These are phyloP conservation scores for Pyrenophora graminea DNA, from an alignment of 2,329 filamentous ascomycete species.

Conservation along the genomic window DNA sequence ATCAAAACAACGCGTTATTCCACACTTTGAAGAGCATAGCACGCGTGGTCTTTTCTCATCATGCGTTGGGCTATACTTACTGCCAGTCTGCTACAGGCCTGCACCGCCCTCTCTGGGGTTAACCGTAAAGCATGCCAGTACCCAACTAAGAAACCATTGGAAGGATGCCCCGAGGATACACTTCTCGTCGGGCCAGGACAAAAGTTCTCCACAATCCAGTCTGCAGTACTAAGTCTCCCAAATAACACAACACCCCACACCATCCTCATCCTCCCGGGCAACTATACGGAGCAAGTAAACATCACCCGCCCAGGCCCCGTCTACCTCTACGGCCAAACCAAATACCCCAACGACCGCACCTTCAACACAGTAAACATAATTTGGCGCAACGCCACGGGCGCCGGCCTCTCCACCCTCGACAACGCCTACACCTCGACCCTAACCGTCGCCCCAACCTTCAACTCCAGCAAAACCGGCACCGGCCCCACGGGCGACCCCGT, in stretches of 20 bases:
- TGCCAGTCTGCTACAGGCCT: constrained; percentile 18
- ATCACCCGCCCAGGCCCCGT: constrained; percentile 65
- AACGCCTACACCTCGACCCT: constrained; percentile 67
- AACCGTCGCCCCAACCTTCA: constrained; percentile 66
- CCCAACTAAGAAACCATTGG: constrained; percentile 43
- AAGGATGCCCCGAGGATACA: constrained; percentile 46
- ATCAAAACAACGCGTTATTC: not conserved
- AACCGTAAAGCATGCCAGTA: constrained; percentile 43
- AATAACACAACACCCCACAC: constrained; percentile 53
- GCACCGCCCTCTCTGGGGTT: constrained; percentile 20
- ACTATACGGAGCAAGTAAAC: constrained; percentile 68
- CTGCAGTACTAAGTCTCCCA: constrained; percentile 54
- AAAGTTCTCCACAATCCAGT: constrained; percentile 50
- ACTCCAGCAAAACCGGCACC: constrained; percentile 64
- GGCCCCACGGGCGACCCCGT: constrained; percentile 67
- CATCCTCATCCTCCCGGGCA: constrained; percentile 64
- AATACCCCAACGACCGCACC: constrained; percentile 52
- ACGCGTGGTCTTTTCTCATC: not conserved
- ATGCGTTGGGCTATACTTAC: constrained; percentile 19
- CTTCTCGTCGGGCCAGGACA: constrained; percentile 34
- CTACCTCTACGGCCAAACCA: constrained; percentile 64
- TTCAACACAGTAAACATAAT: constrained; percentile 61
- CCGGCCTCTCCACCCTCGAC: constrained; percentile 53
- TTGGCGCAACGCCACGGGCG: constrained; percentile 62
- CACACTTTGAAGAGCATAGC: not conserved